Evolutionary conservation across 345 rosid genomes (phyloP).

Genomic region (Ceriops zippeliana): DNA sequence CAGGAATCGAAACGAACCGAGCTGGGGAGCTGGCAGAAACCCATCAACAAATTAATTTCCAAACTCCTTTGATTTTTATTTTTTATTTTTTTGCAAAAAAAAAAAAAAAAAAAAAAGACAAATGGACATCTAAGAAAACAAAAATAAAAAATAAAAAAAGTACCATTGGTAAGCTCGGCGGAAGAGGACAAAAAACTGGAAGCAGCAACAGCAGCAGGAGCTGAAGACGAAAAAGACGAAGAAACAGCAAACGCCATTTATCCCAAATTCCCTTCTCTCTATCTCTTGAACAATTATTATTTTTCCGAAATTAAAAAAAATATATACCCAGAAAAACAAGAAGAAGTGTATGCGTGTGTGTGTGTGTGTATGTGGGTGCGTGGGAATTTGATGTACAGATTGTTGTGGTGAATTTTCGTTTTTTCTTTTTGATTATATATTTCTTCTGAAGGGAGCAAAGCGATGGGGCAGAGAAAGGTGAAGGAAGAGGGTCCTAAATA

Average conservation of each 20-base stretch:
- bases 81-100: too few relatives aligned
- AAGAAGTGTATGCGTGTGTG: too few relatives aligned
- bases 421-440: too few relatives aligned
- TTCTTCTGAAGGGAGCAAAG: too few relatives aligned
- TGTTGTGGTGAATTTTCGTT: too few relatives aligned
- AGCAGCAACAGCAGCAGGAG: constrained; percentile 35
- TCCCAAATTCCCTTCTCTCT: neutral
- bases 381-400: too few relatives aligned
- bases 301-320: too few relatives aligned
- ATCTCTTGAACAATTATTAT: neutral
- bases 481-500: constrained; percentile 36
- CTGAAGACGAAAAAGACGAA: constrained; percentile 39
- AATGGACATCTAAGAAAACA: constrained; percentile 4
- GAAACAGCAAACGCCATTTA: constrained; percentile 44
- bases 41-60: neutral
- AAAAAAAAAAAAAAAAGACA: neutral
- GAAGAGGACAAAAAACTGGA: constrained; percentile 24
- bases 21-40: constrained; percentile 41
- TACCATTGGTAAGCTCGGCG: constrained; percentile 49
- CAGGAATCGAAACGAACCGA: constrained; percentile 44
- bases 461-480: neutral
- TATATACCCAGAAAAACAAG: too few relatives aligned
- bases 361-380: too few relatives aligned
- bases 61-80: too few relatives aligned
- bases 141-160: neutral